Evolutionary conservation across 2,329 filamentous ascomycete genomes (phyloP), one percentile per base, ranked within the genome.

Genomic region (Cladobotryum mycophilum): DNA sequence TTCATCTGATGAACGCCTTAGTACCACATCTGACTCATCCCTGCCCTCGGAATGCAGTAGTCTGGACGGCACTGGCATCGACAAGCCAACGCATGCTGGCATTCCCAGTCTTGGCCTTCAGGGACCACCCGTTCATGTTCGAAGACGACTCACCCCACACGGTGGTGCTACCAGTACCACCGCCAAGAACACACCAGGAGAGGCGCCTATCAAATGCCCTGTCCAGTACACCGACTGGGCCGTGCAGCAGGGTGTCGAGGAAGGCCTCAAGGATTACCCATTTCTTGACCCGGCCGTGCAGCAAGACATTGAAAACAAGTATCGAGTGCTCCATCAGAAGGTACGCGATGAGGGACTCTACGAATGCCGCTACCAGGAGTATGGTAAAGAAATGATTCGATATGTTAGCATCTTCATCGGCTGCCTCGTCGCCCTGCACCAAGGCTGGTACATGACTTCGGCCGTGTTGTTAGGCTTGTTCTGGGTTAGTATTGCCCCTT

Each of bases 211-310:
- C 2, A 44, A 84, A 91, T 64, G 76, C 80, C 37, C 73, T 83
- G 22, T 25, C 35, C 58, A 93, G 61, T 82, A 89, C 62, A 82
- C 92, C 50, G 76, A 51, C 13, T 47, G 51, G 51, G 48, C 44
- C 18, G 44, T 53, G 20, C 48, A 47, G 3, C 43, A 47, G 38
- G 51, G 43, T 13, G 20, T 44, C 7, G 76, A 81, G 49, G 75
- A 91, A 4, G 91, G 96, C 64, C 74, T 85, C 33, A 79, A 84
- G 18, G 89, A 84, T 65, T 99, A 96, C 59, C 93, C 93, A 0
- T 74, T 86, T 1, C 71, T 93, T 14, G 89, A 96, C 61, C 65
- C 73, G 3, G 71, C 72, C 6, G 92, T 84, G 1, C 93, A 99
- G 65, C 81, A 82, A 50, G 74, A 75, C 45, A 89, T 99, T 53